Base-by-base conservation (phyloP, 1,139 yeast species). In the Hanseniaspora uvarum region DNA sequence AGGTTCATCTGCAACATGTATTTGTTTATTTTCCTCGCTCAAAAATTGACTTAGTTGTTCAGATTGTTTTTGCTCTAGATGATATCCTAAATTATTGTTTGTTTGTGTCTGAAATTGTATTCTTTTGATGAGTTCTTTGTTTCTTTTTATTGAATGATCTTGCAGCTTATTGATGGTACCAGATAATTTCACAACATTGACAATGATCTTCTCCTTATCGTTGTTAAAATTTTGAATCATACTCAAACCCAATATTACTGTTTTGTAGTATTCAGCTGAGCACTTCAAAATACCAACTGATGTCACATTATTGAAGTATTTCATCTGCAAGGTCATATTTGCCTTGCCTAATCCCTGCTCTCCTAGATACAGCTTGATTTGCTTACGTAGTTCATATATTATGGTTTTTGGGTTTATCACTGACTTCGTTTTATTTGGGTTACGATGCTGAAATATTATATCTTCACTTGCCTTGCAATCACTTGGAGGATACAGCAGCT, bases 161-260 rank as follows among this genome's bases (percentile, higher is more conserved):
- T 88, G 94, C 62, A 94, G 77, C 64, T 87, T 87, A 64, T 82
- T 83, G 46, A 92, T 88, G 0, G 97, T 88, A 0, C 96, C 97
- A 62, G 95, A 82, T 0, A 86, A 81, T 58, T 85, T 83, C 2
- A 77, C 69, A 40, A 86, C 81, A 54, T 81, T 73, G 8, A 88
- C 66, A 5, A 83, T 75, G 10, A 82, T 79, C 4, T 71, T 70
- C 36, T 66, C 57, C 4, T 54, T 19, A 11, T 39, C 24, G 16
- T 23, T 34, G 21, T 45, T 45, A 4, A 50, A 14, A 5, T 12
- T 34, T 18, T 50, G 53, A 16, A 87, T 77, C 56, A 84, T 70
- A 0, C 86, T 74, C 58, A 89, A 65, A 0, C 95, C 86, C 0
- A 84, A 88, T 59, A 86, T 72, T 1, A 86, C 78, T 11, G 76